Evolutionary conservation across 495 filamentous ascomycete genomes (phyloP), one percentile per base, ranked within the genome.

Genomic region (Aspergillus avenaceus): DNA sequence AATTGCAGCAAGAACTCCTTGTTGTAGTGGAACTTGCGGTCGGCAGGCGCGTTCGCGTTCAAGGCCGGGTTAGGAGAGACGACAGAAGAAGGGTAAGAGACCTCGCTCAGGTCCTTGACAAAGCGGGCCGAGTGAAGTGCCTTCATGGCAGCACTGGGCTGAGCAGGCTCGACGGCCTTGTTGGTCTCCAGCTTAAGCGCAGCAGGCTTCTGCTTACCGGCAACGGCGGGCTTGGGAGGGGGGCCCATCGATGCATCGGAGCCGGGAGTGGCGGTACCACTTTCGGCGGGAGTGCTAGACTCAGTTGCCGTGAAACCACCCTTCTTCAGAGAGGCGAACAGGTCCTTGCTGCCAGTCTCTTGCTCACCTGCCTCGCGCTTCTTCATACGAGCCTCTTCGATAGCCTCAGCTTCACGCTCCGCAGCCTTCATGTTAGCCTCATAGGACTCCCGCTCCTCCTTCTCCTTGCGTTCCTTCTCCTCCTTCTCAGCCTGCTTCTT

Each of bases 1-100:
- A 99, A 99, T 62, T 99, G 95, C n/a, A 97, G 76, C 68, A 99
- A 74, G 78, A 99, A 99, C 41, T 89, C 83, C 49, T 87, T 87
- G 65, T 97, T 89, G 71, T 99, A 99, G 62, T 91, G 88, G 78
- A 96, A 96, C 61, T 87, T 91, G 56, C 85, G 83, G 54, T 86
- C 86, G 48, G 76, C 80, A 4, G 86, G 78, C 14, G 86, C 84
- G 40, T 74, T 83, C 23, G 79, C 71, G 61, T 96, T 99, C 38
- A 97, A 72, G 7, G 91, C 87, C 5, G 91, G 88, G 63, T 96
- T 96, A 8, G 93, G 93, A 29, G 92, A 95, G 13, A 72, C 81
- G 60, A 96, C 83, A 23, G 84, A 83, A 2, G 81, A 66, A 9
- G 93, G 93, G 69, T 99, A 99, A 16, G 71, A 70, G 49, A 85